Evolutionary conservation across 2,329 filamentous ascomycete species (phyloP).

Genomic region (Xylaria sp.): DNA sequence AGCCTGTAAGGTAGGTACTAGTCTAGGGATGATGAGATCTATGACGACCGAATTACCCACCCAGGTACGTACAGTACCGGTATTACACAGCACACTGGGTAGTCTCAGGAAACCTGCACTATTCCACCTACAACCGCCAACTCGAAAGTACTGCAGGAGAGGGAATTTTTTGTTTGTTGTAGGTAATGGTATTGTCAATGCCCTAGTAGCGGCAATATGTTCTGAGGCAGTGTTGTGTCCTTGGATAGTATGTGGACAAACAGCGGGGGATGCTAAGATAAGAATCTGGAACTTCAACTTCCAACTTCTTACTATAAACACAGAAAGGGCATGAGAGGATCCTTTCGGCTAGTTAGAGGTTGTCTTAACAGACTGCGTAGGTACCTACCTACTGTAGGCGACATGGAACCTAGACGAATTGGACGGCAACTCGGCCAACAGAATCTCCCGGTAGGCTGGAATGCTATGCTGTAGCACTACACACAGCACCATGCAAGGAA

Average conservation of each 20-base stretch:
- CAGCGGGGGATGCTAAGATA: not conserved
- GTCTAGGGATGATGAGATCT: slow-evolving; percentile 31
- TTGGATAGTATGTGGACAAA: not conserved
- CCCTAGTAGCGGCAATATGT: not conserved
- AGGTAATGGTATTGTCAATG: not conserved
- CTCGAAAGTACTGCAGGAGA: not conserved
- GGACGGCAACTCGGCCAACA: not conserved
- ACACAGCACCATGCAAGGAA: not conserved
- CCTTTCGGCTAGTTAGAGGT: not conserved
- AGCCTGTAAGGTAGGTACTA: slow-evolving; percentile 25
- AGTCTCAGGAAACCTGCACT: not conserved
- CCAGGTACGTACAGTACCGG: not conserved
- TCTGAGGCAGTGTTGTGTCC: not conserved
- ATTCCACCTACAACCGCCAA: slow-evolving; percentile 15
- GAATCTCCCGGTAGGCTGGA: not conserved
- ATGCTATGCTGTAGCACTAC: not conserved
- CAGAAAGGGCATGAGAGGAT: not conserved
- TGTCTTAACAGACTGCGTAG: too few relatives aligned
- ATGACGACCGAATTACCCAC: slow-evolving; percentile 29
- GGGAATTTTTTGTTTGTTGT: slow-evolving; percentile 14
- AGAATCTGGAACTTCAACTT: not conserved
- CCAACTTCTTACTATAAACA: not conserved
- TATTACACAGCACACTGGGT: not conserved
- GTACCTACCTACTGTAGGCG: too few relatives aligned
- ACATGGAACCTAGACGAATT: too few relatives aligned